Base-by-base conservation (phyloP, 345 rosid species). In the Hevea brasiliensis region DNA sequence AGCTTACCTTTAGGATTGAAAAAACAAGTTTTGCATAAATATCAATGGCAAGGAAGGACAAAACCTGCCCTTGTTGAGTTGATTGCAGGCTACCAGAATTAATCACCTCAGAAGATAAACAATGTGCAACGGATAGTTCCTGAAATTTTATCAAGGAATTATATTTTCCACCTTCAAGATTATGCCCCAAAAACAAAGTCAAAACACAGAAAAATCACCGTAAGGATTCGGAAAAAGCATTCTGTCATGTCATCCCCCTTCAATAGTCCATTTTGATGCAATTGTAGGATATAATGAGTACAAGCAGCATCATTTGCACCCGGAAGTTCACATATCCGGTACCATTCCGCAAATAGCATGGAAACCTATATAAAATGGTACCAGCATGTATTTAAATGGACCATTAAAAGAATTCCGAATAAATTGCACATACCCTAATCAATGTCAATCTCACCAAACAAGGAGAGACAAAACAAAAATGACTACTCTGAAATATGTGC, bases 51-150 rank as follows among this genome's bases (percentile, higher is more conserved):
- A 89, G 87, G 74, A 95, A 92, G 13, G 95, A 90, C 45, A 92
- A 82, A 80, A 75, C 80, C 79, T 87, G 96, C 53, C 66, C 82
- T 85, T 85, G 97, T 74, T 87, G 98, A 81, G 89, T 81, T 50
- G 88, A 76, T 75, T 86, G 96, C 67, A 87, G 47, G 41, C 89
- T 65, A 62, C 84, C 82, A 59, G 97, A 81, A 80, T 74, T 87
- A 15, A 87, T 81, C 68, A 81, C 89, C 77, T 91, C 99, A 60
- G 90, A 80, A 67, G 94, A 81, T 48, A 92, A 80, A 84, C 96
- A 92, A 83, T 92, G 97, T 59, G 85, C 79, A 72, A 95, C 99
- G 76, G 98, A 84, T 53, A 92, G 76, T 79, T 92, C 94, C 99
- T 95, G 79, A 74, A 53, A 67, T 45, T 26, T 11, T 57, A 20